These are phyloP conservation scores for Claviceps fusiformis DNA, from an alignment of 2,329 filamentous ascomycete genomes.

Conservation along the genomic window DNA sequence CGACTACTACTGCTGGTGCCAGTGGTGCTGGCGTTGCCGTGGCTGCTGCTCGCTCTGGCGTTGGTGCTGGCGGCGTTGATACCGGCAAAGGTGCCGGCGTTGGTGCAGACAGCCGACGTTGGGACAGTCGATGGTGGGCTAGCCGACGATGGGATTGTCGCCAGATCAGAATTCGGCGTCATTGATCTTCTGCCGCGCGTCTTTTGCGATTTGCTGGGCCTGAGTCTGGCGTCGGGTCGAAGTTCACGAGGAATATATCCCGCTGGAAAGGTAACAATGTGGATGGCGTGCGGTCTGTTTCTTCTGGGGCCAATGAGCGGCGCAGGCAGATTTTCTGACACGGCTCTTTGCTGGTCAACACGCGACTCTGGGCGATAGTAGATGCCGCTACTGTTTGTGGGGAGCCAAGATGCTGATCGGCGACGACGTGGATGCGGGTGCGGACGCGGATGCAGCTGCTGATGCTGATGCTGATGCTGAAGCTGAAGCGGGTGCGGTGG, in stretches of 20 bases:
- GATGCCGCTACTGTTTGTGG: conserved; percentile 4
- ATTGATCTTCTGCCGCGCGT: not conserved
- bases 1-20: conserved; percentile 12
- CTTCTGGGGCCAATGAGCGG: conserved; percentile 27
- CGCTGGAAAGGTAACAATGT: conserved; percentile 27
- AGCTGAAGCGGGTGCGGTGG: not conserved
- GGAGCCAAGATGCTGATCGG: conserved; percentile 4
- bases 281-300: conserved; percentile 26
- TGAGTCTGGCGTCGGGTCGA: conserved; percentile 12
- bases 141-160: not conserved
- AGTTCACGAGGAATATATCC: conserved; percentile 33
- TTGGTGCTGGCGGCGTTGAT: not conserved
- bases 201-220: not conserved
- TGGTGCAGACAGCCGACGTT: conserved; percentile 1
- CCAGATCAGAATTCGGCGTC: conserved; percentile 1
- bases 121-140: not conserved
- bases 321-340: conserved; percentile 16
- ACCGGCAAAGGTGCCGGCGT: conserved; percentile 1
- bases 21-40: conserved; percentile 27
- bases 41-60: conserved; percentile 30
- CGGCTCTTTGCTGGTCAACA: conserved; percentile 1
- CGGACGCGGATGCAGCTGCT: too few relatives aligned
- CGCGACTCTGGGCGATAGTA: conserved; percentile 6
- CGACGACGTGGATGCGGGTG: not conserved
- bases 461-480: not conserved